Conservation (phyloP, 2,329 filamentous ascomycete species). For the Trichoderma arundinaceum region DNA sequence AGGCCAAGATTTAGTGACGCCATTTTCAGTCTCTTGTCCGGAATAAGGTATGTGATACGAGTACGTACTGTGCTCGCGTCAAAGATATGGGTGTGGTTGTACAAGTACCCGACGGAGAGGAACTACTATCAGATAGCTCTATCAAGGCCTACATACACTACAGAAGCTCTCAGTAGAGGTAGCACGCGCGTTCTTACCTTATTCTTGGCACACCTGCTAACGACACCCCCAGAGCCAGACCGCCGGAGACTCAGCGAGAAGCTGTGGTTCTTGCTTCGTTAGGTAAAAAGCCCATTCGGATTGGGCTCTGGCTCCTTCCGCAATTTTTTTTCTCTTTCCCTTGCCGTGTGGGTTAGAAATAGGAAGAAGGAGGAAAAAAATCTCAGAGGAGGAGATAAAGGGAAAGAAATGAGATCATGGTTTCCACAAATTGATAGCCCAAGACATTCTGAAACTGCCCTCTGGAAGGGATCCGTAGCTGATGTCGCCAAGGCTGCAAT, state of each 20-base stretch:
- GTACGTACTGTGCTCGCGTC: conserved; percentile 9
- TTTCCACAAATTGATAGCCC: not conserved
- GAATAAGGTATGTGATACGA: conserved; percentile 15
- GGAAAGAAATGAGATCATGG: conserved; percentile 25
- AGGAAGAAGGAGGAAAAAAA: not conserved
- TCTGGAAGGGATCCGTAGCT: not conserved
- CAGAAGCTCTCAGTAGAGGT: conserved; percentile 4
- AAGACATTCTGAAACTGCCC: not conserved
- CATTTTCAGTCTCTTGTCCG: not conserved
- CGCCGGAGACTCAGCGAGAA: conserved; percentile 29
- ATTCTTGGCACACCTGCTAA: conserved; percentile 7
- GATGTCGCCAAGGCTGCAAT: conserved; percentile 1
- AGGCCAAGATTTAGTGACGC: conserved; percentile 9
- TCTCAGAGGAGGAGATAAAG: not conserved
- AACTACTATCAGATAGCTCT: not conserved
- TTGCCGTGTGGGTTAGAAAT: conserved; percentile 3
- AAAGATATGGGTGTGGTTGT: conserved; percentile 17
- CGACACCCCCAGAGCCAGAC: conserved; percentile 29
- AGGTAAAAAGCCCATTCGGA: not conserved
- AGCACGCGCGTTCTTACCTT: conserved; percentile 15
- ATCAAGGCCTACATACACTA: not conserved
- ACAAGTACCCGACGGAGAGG: conserved; percentile 10
- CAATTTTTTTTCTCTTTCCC: conserved; percentile 12
- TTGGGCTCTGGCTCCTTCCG: conserved; percentile 3
- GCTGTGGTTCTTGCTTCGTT: conserved; percentile 15